A percentile compares a stretch with the other conserved stretches of the same genome.
These are phyloP conservation scores for Westerdykella aurantiaca DNA, from an alignment of 2,329 filamentous ascomycete genomes.

Conservation along the genomic window DNA sequence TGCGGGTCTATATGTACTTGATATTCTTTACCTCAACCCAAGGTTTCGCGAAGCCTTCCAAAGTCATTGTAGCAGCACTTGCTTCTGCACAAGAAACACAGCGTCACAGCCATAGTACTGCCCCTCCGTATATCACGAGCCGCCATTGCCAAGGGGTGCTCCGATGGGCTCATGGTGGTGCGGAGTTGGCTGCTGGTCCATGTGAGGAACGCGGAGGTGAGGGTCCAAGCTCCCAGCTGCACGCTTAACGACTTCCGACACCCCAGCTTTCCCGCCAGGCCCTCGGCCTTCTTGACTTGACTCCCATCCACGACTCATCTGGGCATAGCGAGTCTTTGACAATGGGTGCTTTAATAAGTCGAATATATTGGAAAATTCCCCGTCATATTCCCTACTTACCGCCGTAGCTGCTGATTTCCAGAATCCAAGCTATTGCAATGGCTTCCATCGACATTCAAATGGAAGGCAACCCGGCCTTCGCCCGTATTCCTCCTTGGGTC, in stretches of 20 bases:
- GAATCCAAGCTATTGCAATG: slow-evolving; percentile 7
- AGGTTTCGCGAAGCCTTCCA: slow-evolving; percentile 23
- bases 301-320: no score
- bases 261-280: slow-evolving; percentile 10
- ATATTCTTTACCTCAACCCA: slow-evolving; percentile 20
- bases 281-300: slow-evolving; percentile 14
- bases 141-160: slow-evolving; percentile 2
- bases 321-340: slow-evolving; percentile 1
- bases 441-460: slow-evolving; percentile 12
- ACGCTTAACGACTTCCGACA: slow-evolving; percentile 24
- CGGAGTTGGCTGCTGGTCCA: not conserved
- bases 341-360: slow-evolving; percentile 10
- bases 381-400: slow-evolving; percentile 7
- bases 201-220: not conserved
- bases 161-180: slow-evolving; percentile 1
- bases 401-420: slow-evolving; percentile 1
- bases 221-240: slow-evolving; percentile 11
- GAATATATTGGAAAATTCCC: slow-evolving; percentile 2
- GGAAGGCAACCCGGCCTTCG: slow-evolving; percentile 34
- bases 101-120: slow-evolving; percentile 4
- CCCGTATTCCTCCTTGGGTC: slow-evolving; percentile 41
- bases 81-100: not conserved
- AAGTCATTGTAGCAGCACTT: slow-evolving; percentile 6
- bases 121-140: slow-evolving; percentile 1
- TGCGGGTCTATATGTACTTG: not conserved